Evolutionary conservation across 176 grass and related monocot species (phyloP).

Genomic region (Aegilops umbellulata): DNA sequence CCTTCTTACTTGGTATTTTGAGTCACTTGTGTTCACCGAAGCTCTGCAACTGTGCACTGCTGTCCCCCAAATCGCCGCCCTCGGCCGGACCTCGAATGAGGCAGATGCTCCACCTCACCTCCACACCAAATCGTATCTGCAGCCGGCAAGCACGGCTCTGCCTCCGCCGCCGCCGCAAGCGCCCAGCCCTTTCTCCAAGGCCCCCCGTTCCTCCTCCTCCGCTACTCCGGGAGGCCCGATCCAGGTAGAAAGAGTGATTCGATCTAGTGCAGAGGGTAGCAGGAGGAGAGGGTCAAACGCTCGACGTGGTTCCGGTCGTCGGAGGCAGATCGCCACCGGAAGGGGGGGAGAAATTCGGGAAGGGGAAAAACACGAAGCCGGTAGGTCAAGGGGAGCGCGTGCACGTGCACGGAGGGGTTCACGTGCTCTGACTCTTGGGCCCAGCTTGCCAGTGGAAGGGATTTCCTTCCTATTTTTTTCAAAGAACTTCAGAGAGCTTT

Average conservation of each 20-base stretch:
- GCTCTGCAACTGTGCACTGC: neutral
- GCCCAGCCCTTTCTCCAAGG: neutral
- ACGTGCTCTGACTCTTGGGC: neutral
- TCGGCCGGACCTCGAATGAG: neutral
- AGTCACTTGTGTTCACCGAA: neutral
- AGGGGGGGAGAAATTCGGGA: constrained; percentile 3
- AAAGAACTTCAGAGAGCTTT: too few species aligned
- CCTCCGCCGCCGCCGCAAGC: neutral
- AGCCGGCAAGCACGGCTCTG: neutral
- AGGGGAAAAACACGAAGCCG: neutral
- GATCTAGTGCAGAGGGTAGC: neutral
- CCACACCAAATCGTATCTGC: neutral
- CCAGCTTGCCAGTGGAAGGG: neutral
- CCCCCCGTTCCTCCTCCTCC: neutral
- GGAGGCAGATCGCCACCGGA: neutral
- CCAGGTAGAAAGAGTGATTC: neutral
- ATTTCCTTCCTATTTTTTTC: neutral
- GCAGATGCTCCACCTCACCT: neutral
- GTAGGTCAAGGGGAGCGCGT: neutral
- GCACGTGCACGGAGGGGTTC: neutral
- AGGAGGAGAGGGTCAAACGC: neutral
- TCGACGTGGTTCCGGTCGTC: neutral
- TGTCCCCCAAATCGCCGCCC: neutral
- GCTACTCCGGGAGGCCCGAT: neutral
- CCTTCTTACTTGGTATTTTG: neutral